phyloP scores from a whole-genome alignment of 495 filamentous ascomycete genomes.

The Elaphomyces granulatus region DNA sequence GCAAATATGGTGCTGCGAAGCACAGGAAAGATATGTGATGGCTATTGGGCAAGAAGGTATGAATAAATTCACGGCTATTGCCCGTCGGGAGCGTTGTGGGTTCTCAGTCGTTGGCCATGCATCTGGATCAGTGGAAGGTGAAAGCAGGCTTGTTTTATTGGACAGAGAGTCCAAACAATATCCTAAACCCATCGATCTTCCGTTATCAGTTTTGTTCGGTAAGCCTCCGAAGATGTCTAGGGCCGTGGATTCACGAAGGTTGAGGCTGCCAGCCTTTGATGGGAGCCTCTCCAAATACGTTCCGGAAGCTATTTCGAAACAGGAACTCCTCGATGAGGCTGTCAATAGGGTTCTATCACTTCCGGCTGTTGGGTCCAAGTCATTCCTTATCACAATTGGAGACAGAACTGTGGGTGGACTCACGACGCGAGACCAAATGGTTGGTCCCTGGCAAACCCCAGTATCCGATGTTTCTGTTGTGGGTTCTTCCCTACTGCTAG shows the following conservation, averaged over 20 bases:
- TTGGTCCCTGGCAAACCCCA: constrained; percentile 92
- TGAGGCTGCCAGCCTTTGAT: constrained; percentile 59
- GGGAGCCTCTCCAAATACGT: constrained; percentile 47
- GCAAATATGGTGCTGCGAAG: constrained; percentile 95
- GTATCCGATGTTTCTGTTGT: constrained; percentile 91
- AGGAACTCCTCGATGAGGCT: constrained; percentile 60
- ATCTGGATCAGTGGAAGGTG: constrained; percentile 39
- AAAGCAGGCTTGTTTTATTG: constrained; percentile 59
- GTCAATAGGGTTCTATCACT: constrained; percentile 67
- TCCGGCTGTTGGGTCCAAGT: constrained; percentile 86
- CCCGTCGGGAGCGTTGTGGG: constrained; percentile 74
- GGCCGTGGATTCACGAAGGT: constrained; percentile 58
- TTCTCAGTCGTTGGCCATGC: constrained; percentile 86
- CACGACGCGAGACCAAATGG: constrained; percentile 84
- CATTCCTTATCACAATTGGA: constrained; percentile 92
- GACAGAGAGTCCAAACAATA: constrained; percentile 69
- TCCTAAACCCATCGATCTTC: constrained; percentile 73
- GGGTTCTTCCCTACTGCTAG: constrained; percentile 57
- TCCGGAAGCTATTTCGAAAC: constrained; percentile 40
- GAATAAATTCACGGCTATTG: constrained; percentile 72
- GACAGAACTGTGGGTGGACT: constrained; percentile 86
- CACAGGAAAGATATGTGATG: constrained; percentile 89
- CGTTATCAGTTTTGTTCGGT: constrained; percentile 84
- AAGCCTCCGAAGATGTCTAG: constrained; percentile 75
- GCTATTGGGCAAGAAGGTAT: constrained; percentile 64